Evolutionary conservation across 2,329 filamentous ascomycete genomes (phyloP), one percentile per base, ranked within the genome.

Genomic region (Xylaria arbuscula): DNA sequence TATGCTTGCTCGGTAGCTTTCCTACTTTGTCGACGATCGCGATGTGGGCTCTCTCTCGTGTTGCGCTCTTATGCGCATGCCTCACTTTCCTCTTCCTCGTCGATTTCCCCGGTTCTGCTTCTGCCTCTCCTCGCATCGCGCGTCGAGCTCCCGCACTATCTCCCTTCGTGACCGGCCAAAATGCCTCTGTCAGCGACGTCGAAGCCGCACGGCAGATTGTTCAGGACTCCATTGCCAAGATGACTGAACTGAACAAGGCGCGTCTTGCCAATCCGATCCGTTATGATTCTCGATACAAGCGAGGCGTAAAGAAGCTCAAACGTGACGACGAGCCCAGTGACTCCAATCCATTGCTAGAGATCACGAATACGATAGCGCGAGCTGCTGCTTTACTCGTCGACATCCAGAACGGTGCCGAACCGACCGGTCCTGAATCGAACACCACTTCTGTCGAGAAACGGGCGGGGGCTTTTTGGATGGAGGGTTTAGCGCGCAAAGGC

Each of bases 401-500:
- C 34, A 28, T 66, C 13, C 28, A 28, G 28, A 5, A 5, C 5
- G 65, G 45, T 1, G 34, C 28, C 11, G 13, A 45, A 28, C 28
- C 28, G 5, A 28, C 3, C 28, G 28, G 28, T 22, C 22, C 50
- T 1, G 15, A 13, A n/a, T n/a, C 38, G 11, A 61, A 66, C 42
- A 36, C 10, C 28, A 62, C 58, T 59, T 57, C 57, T 32, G 0
- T 61, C 3, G 57, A n/a, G 10, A 61, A 66, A 34, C 28, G 56
- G 42, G 63, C 63, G 9, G 63, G 63, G 11, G 32, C 57, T 13
- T 66, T 66, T 24, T 66, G 63, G 63, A 61, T 66, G 63, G 63
- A 61, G 8, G 19, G 13, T 11, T 56, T 66, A 55, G 57, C 57
- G 32, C 55, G 38, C 36, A 60, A 64, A 36, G 65, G 65, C 38